These are phyloP conservation scores for Raffaelea ambrosiae DNA, from an alignment of 2,329 filamentous ascomycete species.

Conservation along the genomic window DNA sequence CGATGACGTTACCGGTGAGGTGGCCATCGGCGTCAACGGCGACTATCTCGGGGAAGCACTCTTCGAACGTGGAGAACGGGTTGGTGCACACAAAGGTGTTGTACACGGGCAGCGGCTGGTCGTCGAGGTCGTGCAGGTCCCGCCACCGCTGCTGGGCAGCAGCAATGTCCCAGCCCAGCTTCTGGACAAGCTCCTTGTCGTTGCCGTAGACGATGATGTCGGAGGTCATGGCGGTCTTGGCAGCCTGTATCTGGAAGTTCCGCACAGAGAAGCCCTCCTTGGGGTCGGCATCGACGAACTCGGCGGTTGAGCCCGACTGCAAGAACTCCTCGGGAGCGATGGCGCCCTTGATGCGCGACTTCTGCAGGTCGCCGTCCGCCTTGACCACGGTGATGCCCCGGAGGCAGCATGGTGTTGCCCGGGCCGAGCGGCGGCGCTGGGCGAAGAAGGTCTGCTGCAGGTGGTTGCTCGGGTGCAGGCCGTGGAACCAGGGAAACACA, in stretches of 20 bases:
- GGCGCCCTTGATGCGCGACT: slow-evolving; percentile 76
- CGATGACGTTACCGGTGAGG: slow-evolving; percentile 68
- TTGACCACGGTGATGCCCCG: slow-evolving; percentile 82
- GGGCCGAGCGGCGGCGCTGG: slow-evolving; percentile 61
- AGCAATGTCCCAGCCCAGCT: slow-evolving; percentile 61
- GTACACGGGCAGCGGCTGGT: slow-evolving; percentile 53
- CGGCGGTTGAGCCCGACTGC: slow-evolving; percentile 35
- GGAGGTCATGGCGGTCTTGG: slow-evolving; percentile 78
- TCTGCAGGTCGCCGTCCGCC: slow-evolving; percentile 68
- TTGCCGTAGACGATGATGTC: slow-evolving; percentile 92
- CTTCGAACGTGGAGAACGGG: slow-evolving; percentile 64
- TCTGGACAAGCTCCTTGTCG: slow-evolving; percentile 49
- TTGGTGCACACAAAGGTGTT: slow-evolving; percentile 73
- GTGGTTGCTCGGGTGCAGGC: slow-evolving; percentile 79
- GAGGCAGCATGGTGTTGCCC: slow-evolving; percentile 66
- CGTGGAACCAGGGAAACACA: slow-evolving; percentile 95
- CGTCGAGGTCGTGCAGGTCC: slow-evolving; percentile 49
- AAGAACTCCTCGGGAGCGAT: slow-evolving; percentile 76
- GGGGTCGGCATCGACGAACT: slow-evolving; percentile 79
- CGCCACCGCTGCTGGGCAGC: slow-evolving; percentile 71
- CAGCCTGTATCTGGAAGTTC: slow-evolving; percentile 93
- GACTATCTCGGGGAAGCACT: slow-evolving; percentile 60
- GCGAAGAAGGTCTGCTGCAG: slow-evolving; percentile 87
- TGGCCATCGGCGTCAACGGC: slow-evolving; percentile 64
- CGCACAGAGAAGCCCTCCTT: slow-evolving; percentile 87